Evolutionary conservation across 2,329 filamentous ascomycete species (phyloP), one percentile per base, ranked within the genome.

Genomic region (Amauroascus niger): DNA sequence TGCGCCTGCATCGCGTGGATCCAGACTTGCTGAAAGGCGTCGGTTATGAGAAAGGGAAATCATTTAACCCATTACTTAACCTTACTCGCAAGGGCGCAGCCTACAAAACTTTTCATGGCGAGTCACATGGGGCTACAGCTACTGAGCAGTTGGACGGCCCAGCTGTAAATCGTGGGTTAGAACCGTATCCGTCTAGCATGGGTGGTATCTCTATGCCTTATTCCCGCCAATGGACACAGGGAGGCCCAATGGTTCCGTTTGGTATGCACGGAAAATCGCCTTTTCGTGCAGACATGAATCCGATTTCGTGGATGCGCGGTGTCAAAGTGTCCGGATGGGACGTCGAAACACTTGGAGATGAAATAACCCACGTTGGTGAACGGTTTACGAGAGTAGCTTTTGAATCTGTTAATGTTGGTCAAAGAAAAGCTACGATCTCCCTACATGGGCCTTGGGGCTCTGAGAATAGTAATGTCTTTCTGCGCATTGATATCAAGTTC

Each of bases 41-140:
- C 14, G 88, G 87, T 2, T 86, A 87, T 65, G 74, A 81, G 44
- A 88, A 84, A 64, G 88, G 87, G 3, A 77, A 76, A 49, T 76
- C 77, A 2, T 79, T 84, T 18, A 77, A 77, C 6, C 81, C 81
- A 37, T 82, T 79, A 28, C 71, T 90, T 8, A 83, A 80, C 50
- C 73, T 90, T 40, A 95, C 89, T 11, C 81, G 90, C n/a, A 84
- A 84, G 66, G 89, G 89, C 9, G 88, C 90, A 5, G 73, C 78
- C 1, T 96, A 96, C 73, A 87, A 86, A 66, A 91, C 87, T 0
- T 96, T 91, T 63, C 82, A 87, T 44, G 82, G 88, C 39, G 57
- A 60, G 33, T 41, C 52, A 11, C 26, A 26, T 11, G 40, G 43
- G 7, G 18, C 41, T 1, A 35, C 11, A 8, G 41, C 37, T 9